These are phyloP conservation scores for Sophora flavescens DNA, from an alignment of 306 rosid species.

Conservation along the genomic window DNA sequence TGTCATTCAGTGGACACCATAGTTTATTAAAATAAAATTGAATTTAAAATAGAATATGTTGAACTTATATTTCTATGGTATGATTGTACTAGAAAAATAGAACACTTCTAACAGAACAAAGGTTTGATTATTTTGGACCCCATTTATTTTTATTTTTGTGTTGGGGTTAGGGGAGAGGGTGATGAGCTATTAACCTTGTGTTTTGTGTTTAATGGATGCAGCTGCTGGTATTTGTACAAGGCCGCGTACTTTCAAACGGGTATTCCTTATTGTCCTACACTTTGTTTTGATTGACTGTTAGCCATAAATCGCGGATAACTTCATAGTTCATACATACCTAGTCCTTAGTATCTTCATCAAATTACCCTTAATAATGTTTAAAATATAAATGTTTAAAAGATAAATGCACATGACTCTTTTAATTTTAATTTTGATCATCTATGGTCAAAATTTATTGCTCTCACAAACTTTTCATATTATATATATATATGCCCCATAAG, in stretches of 20 bases:
- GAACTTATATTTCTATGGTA: neutral
- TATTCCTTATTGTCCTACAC: constrained; percentile 12
- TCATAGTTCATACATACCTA: neutral
- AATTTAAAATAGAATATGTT: neutral
- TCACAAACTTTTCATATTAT: too few relatives aligned
- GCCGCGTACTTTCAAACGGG: constrained; percentile 51
- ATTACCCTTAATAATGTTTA: neutral
- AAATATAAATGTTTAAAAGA: too few relatives aligned
- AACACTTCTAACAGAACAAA: neutral
- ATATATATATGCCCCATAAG: too few relatives aligned
- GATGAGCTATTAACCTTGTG: neutral
- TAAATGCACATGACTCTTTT: too few relatives aligned
- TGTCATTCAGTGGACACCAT: neutral
- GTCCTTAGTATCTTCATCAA: neutral
- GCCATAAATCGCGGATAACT: neutral
- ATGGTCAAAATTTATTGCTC: too few relatives aligned
- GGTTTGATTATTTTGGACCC: too few relatives aligned
- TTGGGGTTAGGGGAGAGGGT: too few relatives aligned
- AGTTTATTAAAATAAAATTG: neutral
- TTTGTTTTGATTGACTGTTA: constrained; percentile 6
- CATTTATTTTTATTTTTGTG: too few relatives aligned
- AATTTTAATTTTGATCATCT: too few relatives aligned
- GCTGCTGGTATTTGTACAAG: constrained; percentile 51
- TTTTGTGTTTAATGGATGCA: constrained; percentile 37
- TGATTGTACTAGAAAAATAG: neutral